Evolutionary conservation across 352 stramenopile genomes (phyloP), one percentile per base, ranked within the genome.

Genomic region (Globisporangium emineosum): DNA sequence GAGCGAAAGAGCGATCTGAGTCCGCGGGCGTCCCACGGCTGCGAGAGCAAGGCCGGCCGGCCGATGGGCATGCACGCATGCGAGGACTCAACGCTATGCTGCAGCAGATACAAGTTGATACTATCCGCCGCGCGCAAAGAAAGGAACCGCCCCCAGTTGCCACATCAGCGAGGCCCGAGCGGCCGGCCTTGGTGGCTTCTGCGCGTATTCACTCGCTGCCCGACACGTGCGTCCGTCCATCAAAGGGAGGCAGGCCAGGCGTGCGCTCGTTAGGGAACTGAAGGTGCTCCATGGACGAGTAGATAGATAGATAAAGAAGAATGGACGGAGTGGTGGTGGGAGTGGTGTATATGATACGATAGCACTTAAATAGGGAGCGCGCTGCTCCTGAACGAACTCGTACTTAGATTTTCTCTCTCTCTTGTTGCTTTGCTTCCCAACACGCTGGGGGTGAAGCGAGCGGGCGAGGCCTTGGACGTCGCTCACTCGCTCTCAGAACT

Each of bases 361-460:
- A 42, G 57, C 57, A 63, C 57, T 63, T 63, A 63, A 63, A 63
- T 63, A 63, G 37, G 57, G 57, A 63, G 40, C 37, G 30, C 57
- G 30, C 45, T 42, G 57, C 57, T 55, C 43, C 37, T 43, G 52
- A 57, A 32, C 40, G 17, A 33, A 57, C 52, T 57, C 52, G 52
- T 57, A 29, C 52, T 57, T 32, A 5, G 57, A n/a, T 25, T 63
- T 35, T 42, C 42, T 63, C 19, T 54, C 30, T 42, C 50, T 40
- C 25, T 57, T 21, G 12, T 33, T 35, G 23, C 15, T 19, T 25
- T 52, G 19, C 21, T 19, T 33, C 23, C 52, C 19, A 17, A 29
- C 50, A 40, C 29, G 29, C 2, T 32, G 29, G 29, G n/a, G n/a
- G n/a, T n/a, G n/a, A n/a, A n/a, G n/a, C n/a, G n/a, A n/a, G 29